phyloP scores from a whole-genome alignment of 192 early-diverging fungal genomes.

The Coemansia erecta region DNA sequence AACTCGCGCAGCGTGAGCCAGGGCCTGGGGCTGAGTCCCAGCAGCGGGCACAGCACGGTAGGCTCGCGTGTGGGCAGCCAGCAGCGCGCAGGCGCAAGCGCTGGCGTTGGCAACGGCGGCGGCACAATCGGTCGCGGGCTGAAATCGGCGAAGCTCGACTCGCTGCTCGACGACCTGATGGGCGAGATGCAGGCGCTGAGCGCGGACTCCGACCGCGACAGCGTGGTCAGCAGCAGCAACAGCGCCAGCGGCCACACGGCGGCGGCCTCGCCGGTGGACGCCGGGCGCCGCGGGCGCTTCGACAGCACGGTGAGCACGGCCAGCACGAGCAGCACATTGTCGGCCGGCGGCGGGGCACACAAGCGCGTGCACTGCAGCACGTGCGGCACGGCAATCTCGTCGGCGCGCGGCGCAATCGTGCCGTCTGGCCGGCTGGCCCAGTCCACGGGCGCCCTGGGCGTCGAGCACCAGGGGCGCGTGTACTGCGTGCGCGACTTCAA shows the following conservation, averaged over 20 bases:
- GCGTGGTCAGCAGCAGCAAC: slow-evolving; percentile 40
- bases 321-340: slow-evolving; percentile 52
- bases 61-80: slow-evolving; percentile 3
- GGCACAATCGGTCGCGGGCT: slow-evolving; percentile 4
- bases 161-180: slow-evolving; percentile 50
- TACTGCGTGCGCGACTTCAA: slow-evolving; percentile 48
- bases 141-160: slow-evolving; percentile 48
- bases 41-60: background rate
- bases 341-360: slow-evolving; percentile 11
- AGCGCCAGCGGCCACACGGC: slow-evolving; percentile 20
- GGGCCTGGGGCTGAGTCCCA: slow-evolving; percentile 2
- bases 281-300: slow-evolving; percentile 22
- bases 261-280: slow-evolving; percentile 24
- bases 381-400: slow-evolving; percentile 24
- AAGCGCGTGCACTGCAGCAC: slow-evolving; percentile 25
- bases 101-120: too few relatives aligned
- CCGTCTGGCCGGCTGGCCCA: slow-evolving; percentile 23
- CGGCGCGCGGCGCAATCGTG: slow-evolving; percentile 18
- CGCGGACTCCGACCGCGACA: slow-evolving; percentile 50
- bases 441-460: slow-evolving; percentile 19
- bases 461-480: slow-evolving; percentile 39
- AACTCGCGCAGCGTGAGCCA: background rate
- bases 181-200: slow-evolving; percentile 52
- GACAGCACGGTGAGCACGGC: slow-evolving; percentile 47
- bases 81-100: too few relatives aligned